Evolutionary conservation across 1,284 basidiomycete genomes (phyloP).

Genomic region (Marasmius fiardii): DNA sequence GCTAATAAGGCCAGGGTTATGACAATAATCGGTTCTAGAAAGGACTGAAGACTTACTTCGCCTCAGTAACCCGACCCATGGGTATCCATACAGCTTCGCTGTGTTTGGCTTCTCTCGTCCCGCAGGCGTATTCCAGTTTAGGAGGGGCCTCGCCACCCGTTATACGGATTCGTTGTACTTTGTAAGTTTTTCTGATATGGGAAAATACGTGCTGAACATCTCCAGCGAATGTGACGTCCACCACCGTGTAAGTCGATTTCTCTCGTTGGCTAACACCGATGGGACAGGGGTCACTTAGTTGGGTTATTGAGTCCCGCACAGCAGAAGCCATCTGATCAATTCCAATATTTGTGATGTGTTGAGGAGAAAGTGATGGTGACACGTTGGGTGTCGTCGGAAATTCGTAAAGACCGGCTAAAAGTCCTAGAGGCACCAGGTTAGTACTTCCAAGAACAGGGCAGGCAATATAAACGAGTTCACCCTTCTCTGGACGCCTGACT

Average conservation of each 20-base stretch:
- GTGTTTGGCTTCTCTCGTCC: background rate
- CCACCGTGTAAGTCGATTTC: conserved; percentile 10
- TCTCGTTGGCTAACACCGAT: conserved; percentile 1
- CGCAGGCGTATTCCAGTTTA: background rate
- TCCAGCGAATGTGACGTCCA: conserved; percentile 48
- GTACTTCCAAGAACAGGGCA: conserved; percentile 3
- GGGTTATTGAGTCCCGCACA: conserved; percentile 22
- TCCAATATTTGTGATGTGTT: conserved; percentile 31
- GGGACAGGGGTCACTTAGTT: background rate
- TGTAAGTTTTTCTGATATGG: conserved; percentile 89
- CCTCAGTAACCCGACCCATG: conserved; percentile 48
- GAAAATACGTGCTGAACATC: conserved; percentile 85
- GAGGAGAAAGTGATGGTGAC: conserved; percentile 25
- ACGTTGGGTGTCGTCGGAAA: conserved; percentile 67
- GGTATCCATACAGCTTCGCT: conserved; percentile 42
- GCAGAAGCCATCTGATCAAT: conserved; percentile 43
- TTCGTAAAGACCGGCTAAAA: conserved; percentile 85
- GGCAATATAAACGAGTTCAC: conserved; percentile 37
- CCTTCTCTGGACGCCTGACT: conserved; percentile 78
- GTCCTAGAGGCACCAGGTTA: conserved; percentile 48
- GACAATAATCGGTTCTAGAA: conserved; percentile 10
- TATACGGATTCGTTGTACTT: conserved; percentile 68
- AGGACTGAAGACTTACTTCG: conserved; percentile 52
- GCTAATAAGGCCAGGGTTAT: conserved; percentile 27
- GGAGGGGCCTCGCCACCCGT: conserved; percentile 48